Conservation (phyloP, 164 flowering plant genomes). For the Magnolia officinalis region DNA sequence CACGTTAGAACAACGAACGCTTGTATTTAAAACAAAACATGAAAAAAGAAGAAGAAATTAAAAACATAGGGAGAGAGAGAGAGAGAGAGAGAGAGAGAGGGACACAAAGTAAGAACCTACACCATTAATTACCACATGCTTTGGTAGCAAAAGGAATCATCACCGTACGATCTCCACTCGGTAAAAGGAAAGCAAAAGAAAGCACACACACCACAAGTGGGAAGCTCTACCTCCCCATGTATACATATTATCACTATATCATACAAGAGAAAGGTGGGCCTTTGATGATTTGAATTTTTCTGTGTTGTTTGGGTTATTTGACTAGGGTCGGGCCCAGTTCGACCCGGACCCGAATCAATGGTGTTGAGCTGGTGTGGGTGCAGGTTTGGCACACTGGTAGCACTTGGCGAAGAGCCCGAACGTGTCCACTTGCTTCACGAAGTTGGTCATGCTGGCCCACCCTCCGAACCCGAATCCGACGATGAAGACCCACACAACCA, state of each 20-base stretch:
- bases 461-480: conserved; percentile 85
- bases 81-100: too few species aligned
- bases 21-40: not conserved
- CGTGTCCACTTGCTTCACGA: conserved; percentile 67
- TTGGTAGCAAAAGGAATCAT: not conserved
- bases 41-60: not conserved
- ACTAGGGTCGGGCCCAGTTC: not conserved
- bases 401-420: conserved; percentile 88
- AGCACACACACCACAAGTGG: conserved; percentile 4
- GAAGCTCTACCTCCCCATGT: conserved; percentile 2
- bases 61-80: too few species aligned
- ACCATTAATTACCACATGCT: not conserved
- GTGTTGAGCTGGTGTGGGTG: conserved; percentile 5
- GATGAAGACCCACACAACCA: conserved; percentile 63
- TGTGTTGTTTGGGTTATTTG: not conserved
- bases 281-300: not conserved
- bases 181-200: not conserved
- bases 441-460: conserved; percentile 81
- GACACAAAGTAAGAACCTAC: not conserved
- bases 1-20: not conserved
- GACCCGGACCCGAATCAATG: conserved; percentile 7
- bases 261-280: not conserved
- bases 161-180: conserved; percentile 1
- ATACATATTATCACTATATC: conserved; percentile 5
- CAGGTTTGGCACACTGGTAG: conserved; percentile 55